These are phyloP conservation scores for Polymyxa betae DNA, from an alignment of 208 protist species.

Conservation along the genomic window DNA sequence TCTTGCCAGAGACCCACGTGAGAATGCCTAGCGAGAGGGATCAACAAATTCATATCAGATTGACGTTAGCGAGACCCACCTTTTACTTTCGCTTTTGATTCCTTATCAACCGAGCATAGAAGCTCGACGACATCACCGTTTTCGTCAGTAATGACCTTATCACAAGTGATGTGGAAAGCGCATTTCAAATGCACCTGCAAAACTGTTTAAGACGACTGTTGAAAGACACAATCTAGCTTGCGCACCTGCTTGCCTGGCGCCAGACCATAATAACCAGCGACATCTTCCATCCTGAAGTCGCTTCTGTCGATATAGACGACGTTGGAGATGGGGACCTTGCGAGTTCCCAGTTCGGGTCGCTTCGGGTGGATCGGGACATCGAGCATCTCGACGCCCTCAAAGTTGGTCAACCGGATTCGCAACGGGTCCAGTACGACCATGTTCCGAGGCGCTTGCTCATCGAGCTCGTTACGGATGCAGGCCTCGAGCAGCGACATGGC, in stretches of 20 bases:
- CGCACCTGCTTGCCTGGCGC: constrained; percentile 71
- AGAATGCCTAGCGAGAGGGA: constrained; percentile 50
- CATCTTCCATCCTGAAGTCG: constrained; percentile 56
- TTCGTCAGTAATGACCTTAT: constrained; percentile 54
- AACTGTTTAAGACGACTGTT: not conserved
- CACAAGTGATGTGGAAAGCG: constrained; percentile 75
- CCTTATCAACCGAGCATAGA: constrained; percentile 38
- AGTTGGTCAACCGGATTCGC: constrained; percentile 59
- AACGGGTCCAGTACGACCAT: constrained; percentile 69
- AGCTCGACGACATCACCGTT: constrained; percentile 60
- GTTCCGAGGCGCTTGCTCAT: constrained; percentile 58
- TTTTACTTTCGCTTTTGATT: constrained; percentile 47
- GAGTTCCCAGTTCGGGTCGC: constrained; percentile 78
- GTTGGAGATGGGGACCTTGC: constrained; percentile 82
- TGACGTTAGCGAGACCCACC: not conserved
- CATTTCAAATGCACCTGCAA: constrained; percentile 68
- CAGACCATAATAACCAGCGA: constrained; percentile 73
- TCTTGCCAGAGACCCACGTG: constrained; percentile 75
- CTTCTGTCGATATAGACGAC: constrained; percentile 57
- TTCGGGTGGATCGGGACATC: constrained; percentile 91
- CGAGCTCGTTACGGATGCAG: constrained; percentile 56
- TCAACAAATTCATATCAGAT: not conserved
- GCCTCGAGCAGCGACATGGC: constrained; percentile 57
- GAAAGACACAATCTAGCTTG: constrained; percentile 61
- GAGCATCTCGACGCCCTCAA: constrained; percentile 68